A percentile compares a stretch with the other conserved stretches of the same genome.
Conservation (phyloP, 1,284 basidiomycete species). For the Malassezia slooffiae region DNA sequence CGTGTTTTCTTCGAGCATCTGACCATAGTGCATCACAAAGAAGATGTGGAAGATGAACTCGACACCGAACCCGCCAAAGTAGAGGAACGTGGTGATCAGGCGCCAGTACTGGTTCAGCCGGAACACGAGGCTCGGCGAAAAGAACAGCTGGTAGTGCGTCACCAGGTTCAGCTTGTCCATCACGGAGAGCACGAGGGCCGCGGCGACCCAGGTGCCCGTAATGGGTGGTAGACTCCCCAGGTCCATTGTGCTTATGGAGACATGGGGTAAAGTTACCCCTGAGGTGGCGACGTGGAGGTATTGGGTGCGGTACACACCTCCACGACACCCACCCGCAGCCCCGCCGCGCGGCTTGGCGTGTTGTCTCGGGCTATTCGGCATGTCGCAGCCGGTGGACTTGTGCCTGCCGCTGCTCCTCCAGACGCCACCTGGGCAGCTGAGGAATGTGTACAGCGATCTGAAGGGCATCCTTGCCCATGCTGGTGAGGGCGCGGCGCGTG, state of each 20-base stretch:
- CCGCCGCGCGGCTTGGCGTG: too few relatives aligned
- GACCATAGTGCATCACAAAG: slow-evolving; percentile 95
- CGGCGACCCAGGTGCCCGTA: slow-evolving; percentile 28
- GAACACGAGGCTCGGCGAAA: slow-evolving; percentile 32
- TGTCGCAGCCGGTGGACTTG: too few relatives aligned
- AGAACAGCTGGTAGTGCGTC: slow-evolving; percentile 35
- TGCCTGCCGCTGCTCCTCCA: slow-evolving; percentile 13
- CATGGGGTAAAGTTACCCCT: too few relatives aligned
- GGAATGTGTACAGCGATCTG: slow-evolving; percentile 12
- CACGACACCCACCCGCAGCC: too few relatives aligned
- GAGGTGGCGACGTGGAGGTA: too few relatives aligned
- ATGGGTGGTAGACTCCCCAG: slow-evolving; percentile 37
- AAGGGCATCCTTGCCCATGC: slow-evolving; percentile 10
- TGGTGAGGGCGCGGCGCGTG: neutral
- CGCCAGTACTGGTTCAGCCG: slow-evolving; percentile 63
- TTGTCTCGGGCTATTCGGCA: too few relatives aligned
- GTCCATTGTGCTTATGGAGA: slow-evolving; percentile 34
- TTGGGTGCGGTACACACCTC: too few relatives aligned
- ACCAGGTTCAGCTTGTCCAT: slow-evolving; percentile 34
- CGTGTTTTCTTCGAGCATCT: slow-evolving; percentile 88
- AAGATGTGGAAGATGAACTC: slow-evolving; percentile 83
- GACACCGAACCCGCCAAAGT: slow-evolving; percentile 84
- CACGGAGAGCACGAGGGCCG: slow-evolving; percentile 23
- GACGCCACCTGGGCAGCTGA: slow-evolving; percentile 18
- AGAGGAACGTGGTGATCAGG: slow-evolving; percentile 79